phyloP scores from a whole-genome alignment of 129 eudicot genomes.

The Smallanthus sonchifolius region DNA sequence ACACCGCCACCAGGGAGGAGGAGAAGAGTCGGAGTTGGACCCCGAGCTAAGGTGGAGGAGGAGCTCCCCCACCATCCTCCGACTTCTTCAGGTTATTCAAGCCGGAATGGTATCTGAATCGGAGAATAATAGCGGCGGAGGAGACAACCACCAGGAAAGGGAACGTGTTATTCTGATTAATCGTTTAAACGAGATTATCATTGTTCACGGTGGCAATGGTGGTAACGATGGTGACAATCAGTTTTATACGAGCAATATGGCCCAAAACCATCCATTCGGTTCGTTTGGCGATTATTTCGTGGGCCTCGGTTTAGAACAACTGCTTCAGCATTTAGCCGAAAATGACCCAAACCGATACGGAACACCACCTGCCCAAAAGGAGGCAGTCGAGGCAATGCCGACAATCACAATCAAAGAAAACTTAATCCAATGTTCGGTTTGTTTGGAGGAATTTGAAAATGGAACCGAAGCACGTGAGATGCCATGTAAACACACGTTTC shows the following conservation, averaged over 20 bases:
- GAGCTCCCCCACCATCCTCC: conserved; percentile 61
- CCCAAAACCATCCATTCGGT: conserved; percentile 43
- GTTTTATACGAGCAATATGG: conserved; percentile 9
- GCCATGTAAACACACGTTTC: conserved; percentile 90
- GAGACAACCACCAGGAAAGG: conserved; percentile 6
- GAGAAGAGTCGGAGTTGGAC: conserved; percentile 30
- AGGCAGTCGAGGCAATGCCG: conserved; percentile 71
- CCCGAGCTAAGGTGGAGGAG: conserved; percentile 49
- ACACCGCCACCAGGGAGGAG: too few species aligned
- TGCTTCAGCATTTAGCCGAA: conserved; percentile 79
- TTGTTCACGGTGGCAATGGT: conserved; percentile 59
- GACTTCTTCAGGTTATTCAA: conserved; percentile 54
- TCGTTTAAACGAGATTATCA: conserved; percentile 58
- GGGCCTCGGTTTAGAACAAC: conserved; percentile 66
- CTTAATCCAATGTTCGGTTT: conserved; percentile 61
- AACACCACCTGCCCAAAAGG: conserved; percentile 77
- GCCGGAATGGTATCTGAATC: conserved; percentile 42
- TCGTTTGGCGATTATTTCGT: conserved; percentile 69
- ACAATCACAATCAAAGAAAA: conserved; percentile 43
- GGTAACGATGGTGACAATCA: too few species aligned
- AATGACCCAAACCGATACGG: conserved; percentile 87
- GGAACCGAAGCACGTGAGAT: conserved; percentile 61
- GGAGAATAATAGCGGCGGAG: conserved; percentile 14
- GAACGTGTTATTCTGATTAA: conserved; percentile 65
- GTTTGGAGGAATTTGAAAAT: conserved; percentile 77